Base-by-base conservation (phyloP, 352 stramenopile genomes). In the Globisporangium acanthophoron region DNA sequence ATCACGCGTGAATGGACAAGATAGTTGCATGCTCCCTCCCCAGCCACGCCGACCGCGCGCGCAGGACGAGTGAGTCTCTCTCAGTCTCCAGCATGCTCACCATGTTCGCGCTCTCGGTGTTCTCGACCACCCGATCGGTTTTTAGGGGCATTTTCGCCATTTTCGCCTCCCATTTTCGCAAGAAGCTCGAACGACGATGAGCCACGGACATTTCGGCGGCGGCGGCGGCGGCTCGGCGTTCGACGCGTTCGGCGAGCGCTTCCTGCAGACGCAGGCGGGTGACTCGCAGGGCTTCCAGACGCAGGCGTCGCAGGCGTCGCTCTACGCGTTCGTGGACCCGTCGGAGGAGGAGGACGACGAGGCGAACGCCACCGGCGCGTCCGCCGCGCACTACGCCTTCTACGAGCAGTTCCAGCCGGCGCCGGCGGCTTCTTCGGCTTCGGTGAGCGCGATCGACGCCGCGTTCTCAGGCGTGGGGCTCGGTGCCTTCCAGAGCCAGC, bases 281-380 rank as follows among this genome's bases (percentile, higher is more conserved):
- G 53, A 65, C 16, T 59, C 56, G 56, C 60, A 88, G 70, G 59
- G 60, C 6, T 78, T 74, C 61, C 66, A 70, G 57, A 73, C 78
- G 45, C 74, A 80, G 48, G 70, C 75, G 50, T 85, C 76, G 54
- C 74, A 73, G 62, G 60, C 67, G 64, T 67, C 70, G 27, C 58
- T 74, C 49, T 92, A 88, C 62, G 67, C 77, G 43, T 92, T 92
- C 65, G 79, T 88, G 54, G 81, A 92, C 57, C 77, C 77, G 35
- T 65, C 52, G 11, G 73, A 74, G 50, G 59, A 65, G n/a, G 73
- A 75, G 48, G 59, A 65, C 37, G 37, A 5, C 11, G 37, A 18
- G 8, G 35, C 1, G 24, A 27, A 40, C 35, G 13, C 5, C 37
- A 12, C 11, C 37, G 37, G 3, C 55, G 40, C 57, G 44, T 35